A percentile compares a stretch with the other conserved stretches of the same genome.
Conservation (phyloP, 2,329 filamentous ascomycete genomes). For the Botryosphaeria dothidea region DNA sequence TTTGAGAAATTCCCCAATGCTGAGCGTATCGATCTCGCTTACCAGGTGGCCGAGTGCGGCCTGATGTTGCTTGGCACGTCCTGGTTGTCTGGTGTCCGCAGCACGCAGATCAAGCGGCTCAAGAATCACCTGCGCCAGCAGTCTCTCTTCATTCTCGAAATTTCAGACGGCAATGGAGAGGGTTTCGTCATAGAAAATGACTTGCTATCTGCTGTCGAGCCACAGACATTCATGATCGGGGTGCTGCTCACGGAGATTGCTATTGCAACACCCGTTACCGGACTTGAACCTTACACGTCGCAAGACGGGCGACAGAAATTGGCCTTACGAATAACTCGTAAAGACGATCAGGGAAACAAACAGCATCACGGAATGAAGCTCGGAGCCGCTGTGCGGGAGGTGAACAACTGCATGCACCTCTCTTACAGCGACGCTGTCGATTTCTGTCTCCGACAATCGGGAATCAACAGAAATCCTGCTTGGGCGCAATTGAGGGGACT, state of each 20-base stretch:
- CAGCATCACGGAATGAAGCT: no score
- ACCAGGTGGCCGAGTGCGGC: neutral
- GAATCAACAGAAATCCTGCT: no score
- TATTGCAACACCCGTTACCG: neutral
- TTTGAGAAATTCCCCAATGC: neutral
- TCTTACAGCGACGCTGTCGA: no score
- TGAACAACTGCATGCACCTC: no score
- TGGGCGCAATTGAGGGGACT: no score
- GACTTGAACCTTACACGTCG: neutral
- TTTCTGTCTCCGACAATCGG: no score
- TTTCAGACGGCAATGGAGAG: neutral
- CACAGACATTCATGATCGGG: neutral
- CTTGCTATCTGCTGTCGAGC: neutral
- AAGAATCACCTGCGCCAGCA: neutral
- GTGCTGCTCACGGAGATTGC: neutral
- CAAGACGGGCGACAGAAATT: neutral
- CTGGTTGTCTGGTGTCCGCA: neutral
- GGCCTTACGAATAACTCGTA: neutral
- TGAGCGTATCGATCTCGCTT: neutral
- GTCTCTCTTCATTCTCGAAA: neutral
- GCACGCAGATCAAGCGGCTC: neutral
- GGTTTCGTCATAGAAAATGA: neutral
- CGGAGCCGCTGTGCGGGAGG: no score
- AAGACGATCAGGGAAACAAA: neutral
- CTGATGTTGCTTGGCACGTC: neutral